Conservation (phyloP, 2,329 filamentous ascomycete genomes). For the Alternaria infectoria region DNA sequence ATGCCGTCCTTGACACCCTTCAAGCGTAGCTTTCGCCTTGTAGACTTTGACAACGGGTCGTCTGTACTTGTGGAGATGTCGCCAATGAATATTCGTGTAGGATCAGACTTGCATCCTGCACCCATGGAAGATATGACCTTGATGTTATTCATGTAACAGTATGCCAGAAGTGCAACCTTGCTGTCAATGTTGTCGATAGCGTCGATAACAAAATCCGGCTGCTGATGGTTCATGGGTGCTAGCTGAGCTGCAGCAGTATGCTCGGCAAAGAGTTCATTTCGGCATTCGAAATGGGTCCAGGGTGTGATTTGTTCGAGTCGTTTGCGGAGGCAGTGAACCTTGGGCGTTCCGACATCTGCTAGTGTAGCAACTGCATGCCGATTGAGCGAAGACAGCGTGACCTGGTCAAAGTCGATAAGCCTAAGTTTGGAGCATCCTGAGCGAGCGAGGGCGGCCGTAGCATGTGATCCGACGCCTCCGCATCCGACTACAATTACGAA, state of each 20-base stretch:
- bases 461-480: conserved; percentile 94
- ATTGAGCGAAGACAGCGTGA: conserved; percentile 91
- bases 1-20: conserved; percentile 84
- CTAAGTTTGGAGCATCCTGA: conserved; percentile 89
- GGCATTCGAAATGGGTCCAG: conserved; percentile 88
- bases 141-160: conserved; percentile 79
- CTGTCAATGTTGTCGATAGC: conserved; percentile 99
- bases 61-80: conserved; percentile 90
- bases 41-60: conserved; percentile 85
- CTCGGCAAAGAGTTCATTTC: conserved; percentile 81
- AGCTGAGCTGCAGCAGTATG: conserved; percentile 71
- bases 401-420: conserved; percentile 96
- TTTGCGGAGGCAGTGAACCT: conserved; percentile 83
- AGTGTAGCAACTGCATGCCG: conserved; percentile 94
- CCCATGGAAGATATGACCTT: conserved; percentile 95
- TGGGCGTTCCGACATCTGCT: conserved; percentile 89
- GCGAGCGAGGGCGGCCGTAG: conserved; percentile 80
- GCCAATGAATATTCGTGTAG: conserved; percentile 84
- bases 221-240: conserved; percentile 68
- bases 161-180: conserved; percentile 88
- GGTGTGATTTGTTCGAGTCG: conserved; percentile 85
- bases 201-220: conserved; percentile 89
- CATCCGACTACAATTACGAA: conserved; percentile 92
- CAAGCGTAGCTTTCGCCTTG: conserved; percentile 76
- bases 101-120: conserved; percentile 88